These are phyloP conservation scores for Leptomonas pyrrhocoris DNA, from an alignment of 208 protist genomes.

Conservation along the genomic window DNA sequence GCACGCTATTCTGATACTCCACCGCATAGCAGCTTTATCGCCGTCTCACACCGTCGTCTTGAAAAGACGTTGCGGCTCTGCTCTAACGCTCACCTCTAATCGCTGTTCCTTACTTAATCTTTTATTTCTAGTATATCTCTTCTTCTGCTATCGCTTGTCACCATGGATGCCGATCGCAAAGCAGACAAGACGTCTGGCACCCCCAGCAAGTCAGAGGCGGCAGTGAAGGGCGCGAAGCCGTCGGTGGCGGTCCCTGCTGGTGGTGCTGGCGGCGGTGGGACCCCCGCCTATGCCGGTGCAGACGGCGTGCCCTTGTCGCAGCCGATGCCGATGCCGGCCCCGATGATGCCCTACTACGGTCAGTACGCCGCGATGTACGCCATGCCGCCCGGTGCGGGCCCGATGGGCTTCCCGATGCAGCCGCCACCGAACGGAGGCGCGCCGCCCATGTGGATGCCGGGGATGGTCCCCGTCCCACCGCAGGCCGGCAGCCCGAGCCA, in stretches of 20 bases:
- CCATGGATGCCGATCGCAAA: conserved; percentile 22
- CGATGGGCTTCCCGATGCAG: conserved; percentile 26
- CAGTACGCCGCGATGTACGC: conserved; percentile 36
- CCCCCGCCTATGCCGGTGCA: conserved; percentile 15
- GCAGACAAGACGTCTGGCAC: conserved; percentile 14
- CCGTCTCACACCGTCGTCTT: too few relatives aligned
- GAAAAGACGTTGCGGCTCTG: too few relatives aligned
- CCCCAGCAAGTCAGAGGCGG: conserved; percentile 8
- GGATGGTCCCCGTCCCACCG: conserved; percentile 23
- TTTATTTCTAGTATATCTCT: neutral
- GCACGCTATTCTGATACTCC: too few relatives aligned
- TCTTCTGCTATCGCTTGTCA: neutral
- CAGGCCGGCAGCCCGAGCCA: conserved; percentile 7
- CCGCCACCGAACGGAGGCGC: conserved; percentile 6
- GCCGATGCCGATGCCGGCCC: conserved; percentile 21
- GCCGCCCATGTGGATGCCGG: conserved; percentile 35
- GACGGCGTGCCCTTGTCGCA: conserved; percentile 6
- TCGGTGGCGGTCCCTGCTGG: neutral
- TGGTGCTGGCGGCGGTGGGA: neutral
- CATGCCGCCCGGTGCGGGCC: conserved; percentile 12
- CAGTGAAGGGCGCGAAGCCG: conserved; percentile 9
- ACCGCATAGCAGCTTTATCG: too few relatives aligned
- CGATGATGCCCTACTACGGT: conserved; percentile 29
- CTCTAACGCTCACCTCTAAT: neutral
- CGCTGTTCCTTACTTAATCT: neutral